Conservation (phyloP, 164 flowering plant genomes). For the Nymphaea colorata region DNA sequence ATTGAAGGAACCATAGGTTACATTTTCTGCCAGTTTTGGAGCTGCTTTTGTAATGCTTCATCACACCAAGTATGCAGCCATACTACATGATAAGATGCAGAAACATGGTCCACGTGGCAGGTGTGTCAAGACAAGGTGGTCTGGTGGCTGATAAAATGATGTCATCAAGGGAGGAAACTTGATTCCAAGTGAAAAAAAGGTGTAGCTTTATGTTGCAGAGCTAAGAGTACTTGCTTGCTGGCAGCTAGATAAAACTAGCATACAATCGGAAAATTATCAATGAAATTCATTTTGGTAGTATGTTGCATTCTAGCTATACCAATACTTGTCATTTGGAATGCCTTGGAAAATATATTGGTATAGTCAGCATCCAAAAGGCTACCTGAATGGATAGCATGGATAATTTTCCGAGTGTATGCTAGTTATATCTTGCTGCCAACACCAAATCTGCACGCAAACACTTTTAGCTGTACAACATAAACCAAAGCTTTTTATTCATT, state of each 20-base stretch:
- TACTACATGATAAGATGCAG: slow-evolving; percentile 96
- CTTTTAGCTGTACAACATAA: too few relatives aligned
- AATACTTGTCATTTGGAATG: slow-evolving; percentile 21
- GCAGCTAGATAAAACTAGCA: slow-evolving; percentile 66
- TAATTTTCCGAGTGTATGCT: too few relatives aligned
- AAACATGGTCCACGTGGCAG: slow-evolving; percentile 93
- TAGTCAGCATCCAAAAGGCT: too few relatives aligned
- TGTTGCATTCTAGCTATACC: slow-evolving; percentile 49
- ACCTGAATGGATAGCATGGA: too few relatives aligned
- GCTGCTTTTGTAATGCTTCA: slow-evolving; percentile 99
- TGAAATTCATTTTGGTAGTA: slow-evolving; percentile 87
- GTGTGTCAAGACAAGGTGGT: slow-evolving; percentile 99
- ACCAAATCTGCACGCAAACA: too few relatives aligned
- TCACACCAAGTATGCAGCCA: slow-evolving; percentile 93
- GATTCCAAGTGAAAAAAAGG: too few relatives aligned
- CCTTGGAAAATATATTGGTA: background rate
- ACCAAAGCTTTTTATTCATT: too few relatives aligned
- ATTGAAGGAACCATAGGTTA: slow-evolving; percentile 84
- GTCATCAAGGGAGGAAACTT: background rate
- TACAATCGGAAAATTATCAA: slow-evolving; percentile 88
- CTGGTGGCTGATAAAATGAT: slow-evolving; percentile 76
- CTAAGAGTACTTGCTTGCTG: slow-evolving; percentile 15
- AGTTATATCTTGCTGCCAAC: too few relatives aligned
- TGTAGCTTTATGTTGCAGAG: background rate
- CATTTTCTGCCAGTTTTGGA: slow-evolving; percentile 97